Evolutionary conservation across 495 filamentous ascomycete species (phyloP).

Genomic region (Haplographium delicatum): DNA sequence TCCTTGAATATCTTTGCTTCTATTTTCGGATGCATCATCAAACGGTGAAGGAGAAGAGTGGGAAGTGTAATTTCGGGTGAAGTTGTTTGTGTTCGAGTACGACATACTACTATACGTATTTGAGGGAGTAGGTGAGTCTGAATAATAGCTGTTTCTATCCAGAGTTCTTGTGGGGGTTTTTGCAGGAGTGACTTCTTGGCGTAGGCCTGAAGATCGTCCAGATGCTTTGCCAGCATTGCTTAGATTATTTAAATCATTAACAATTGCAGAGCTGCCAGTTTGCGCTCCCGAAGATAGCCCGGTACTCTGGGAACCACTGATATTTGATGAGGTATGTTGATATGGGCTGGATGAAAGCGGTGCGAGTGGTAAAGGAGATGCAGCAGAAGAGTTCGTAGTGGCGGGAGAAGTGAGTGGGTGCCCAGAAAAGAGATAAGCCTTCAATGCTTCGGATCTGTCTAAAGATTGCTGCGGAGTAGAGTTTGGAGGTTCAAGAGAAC

Average conservation of each 20-base stretch:
- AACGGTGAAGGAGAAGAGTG: conserved; percentile 11
- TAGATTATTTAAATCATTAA: conserved; percentile 3
- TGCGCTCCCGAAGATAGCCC: background rate
- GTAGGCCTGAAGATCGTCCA: conserved; percentile 21
- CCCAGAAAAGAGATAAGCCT: conserved; percentile 35
- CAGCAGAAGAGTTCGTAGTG: background rate
- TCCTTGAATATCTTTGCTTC: conserved; percentile 31
- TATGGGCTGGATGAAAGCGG: background rate
- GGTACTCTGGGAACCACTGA: conserved; percentile 1
- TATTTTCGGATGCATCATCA: conserved; percentile 17
- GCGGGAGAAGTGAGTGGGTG: conserved; percentile 7
- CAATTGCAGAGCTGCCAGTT: conserved; percentile 4
- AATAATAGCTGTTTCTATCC: conserved; percentile 8
- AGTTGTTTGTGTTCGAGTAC: background rate
- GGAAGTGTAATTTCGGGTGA: background rate
- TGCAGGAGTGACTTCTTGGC: conserved; percentile 24
- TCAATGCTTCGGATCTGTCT: conserved; percentile 31
- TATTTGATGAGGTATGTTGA: background rate
- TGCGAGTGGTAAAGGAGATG: background rate
- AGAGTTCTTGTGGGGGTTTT: conserved; percentile 20
- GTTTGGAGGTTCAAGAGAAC: background rate
- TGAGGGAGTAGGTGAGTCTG: conserved; percentile 7
- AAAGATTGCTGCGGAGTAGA: conserved; percentile 7
- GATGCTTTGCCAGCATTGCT: conserved; percentile 1
- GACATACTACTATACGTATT: conserved; percentile 3